Percentiles rank a stretch among this genome's conserved stretches.
These are phyloP conservation scores for Striga asiatica DNA, from an alignment of 257 asterid genomes.

Conservation along the genomic window DNA sequence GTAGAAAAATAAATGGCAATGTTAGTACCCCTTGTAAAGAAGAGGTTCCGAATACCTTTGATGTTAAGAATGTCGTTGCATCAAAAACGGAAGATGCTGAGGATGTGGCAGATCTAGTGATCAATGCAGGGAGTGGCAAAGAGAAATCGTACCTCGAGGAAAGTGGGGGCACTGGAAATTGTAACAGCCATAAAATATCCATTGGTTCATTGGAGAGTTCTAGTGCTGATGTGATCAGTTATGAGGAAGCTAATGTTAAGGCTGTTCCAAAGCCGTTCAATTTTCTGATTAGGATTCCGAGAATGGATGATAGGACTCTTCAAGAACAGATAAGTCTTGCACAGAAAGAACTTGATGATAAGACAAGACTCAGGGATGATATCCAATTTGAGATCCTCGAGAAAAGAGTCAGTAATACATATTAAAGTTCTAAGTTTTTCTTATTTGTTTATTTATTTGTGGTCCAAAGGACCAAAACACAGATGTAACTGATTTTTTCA, in stretches of 20 bases:
- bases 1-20: neutral
- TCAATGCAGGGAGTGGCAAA: slow-evolving; percentile 7
- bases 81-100: slow-evolving; percentile 16
- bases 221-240: slow-evolving; percentile 12
- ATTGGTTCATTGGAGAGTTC: slow-evolving; percentile 27
- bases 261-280: slow-evolving; percentile 40
- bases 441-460: neutral
- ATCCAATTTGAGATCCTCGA: slow-evolving; percentile 59
- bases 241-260: slow-evolving; percentile 18
- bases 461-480: neutral
- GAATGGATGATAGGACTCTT: slow-evolving; percentile 48
- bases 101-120: slow-evolving; percentile 15
- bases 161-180: slow-evolving; percentile 18
- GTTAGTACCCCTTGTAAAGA: slow-evolving; percentile 14
- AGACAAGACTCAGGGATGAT: slow-evolving; percentile 61
- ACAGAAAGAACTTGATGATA: slow-evolving; percentile 61
- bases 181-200: slow-evolving; percentile 9
- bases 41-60: slow-evolving; percentile 15
- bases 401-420: slow-evolving; percentile 37
- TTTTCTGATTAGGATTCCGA: slow-evolving; percentile 53
- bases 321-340: slow-evolving; percentile 58
- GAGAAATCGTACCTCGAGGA: slow-evolving; percentile 9
- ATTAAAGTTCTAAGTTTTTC: neutral
- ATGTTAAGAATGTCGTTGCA: slow-evolving; percentile 12
- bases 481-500: slow-evolving; percentile 12